Conservation (phyloP, 305 asterid species). For the Withania somnifera region DNA sequence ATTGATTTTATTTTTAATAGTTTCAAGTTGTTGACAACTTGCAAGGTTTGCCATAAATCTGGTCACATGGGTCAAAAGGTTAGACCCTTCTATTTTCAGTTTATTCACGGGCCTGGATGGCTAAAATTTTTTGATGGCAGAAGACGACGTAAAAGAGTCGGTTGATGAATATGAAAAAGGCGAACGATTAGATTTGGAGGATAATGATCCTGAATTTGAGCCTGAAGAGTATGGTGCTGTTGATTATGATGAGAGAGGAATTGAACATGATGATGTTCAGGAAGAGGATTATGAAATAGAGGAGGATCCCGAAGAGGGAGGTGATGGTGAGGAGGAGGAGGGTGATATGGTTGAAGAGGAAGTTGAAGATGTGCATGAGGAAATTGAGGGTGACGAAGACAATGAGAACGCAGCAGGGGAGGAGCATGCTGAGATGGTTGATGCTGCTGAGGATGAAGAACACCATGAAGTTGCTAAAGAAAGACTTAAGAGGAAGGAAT, state of each 20-base stretch:
- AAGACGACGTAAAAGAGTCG: constrained; percentile 50
- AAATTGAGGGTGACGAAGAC: constrained; percentile 61
- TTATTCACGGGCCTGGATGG: constrained; percentile 24
- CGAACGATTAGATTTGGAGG: constrained; percentile 89
- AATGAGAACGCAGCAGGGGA: constrained; percentile 32
- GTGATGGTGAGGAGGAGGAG: constrained; percentile 42
- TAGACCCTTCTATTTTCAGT: constrained; percentile 5
- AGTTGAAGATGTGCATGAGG: constrained; percentile 49
- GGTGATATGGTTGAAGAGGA: constrained; percentile 62
- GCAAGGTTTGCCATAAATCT: not conserved
- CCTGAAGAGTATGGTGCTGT: constrained; percentile 73
- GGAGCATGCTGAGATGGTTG: constrained; percentile 46
- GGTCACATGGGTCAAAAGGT: not conserved
- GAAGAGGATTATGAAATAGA: constrained; percentile 43
- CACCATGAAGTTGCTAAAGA: constrained; percentile 76
- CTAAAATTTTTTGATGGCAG: constrained; percentile 45
- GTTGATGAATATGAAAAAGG: constrained; percentile 73
- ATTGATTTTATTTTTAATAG: not conserved
- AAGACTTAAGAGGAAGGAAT: constrained; percentile 92
- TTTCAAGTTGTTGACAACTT: not conserved
- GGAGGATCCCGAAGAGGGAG: constrained; percentile 65
- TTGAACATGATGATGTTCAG: constrained; percentile 49
- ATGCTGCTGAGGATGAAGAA: constrained; percentile 78
- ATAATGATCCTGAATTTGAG: constrained; percentile 90
- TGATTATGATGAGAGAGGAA: constrained; percentile 84